phyloP scores from a whole-genome alignment of 352 stramenopile genomes.

The Globisporangium iwayamae region DNA sequence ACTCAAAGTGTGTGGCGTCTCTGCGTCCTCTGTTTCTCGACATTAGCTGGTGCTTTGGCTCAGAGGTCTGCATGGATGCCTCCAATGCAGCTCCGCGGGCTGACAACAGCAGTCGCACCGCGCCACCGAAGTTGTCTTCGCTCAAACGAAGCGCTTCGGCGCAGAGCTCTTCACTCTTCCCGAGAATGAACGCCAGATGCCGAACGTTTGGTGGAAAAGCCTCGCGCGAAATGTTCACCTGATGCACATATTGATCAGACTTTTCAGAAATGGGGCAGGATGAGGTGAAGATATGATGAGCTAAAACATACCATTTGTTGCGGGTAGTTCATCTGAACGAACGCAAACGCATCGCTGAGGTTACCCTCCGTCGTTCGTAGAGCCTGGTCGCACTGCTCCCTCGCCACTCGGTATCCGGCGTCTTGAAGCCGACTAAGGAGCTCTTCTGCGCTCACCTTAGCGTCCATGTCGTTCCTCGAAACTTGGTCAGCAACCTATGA shows the following conservation, averaged over 20 bases:
- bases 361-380: constrained; percentile 29
- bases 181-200: constrained; percentile 49
- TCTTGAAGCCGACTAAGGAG: constrained; percentile 29
- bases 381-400: constrained; percentile 41
- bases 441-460: not conserved
- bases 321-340: constrained; percentile 15
- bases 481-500: not conserved
- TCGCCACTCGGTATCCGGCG: constrained; percentile 23
- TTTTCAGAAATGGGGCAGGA: not conserved
- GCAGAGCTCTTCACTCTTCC: constrained; percentile 46
- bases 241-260: not conserved
- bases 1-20: constrained; percentile 1
- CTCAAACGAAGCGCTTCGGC: constrained; percentile 52
- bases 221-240: constrained; percentile 14
- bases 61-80: constrained; percentile 3
- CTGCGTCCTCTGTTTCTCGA: not conserved
- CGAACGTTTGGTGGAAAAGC: constrained; percentile 37
- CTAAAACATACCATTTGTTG: constrained; percentile 16
- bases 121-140: constrained; percentile 43
- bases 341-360: constrained; percentile 21
- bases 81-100: constrained; percentile 30
- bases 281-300: not conserved
- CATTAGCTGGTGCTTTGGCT: not conserved
- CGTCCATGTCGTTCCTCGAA: not conserved
- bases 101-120: constrained; percentile 62